Evolutionary conservation across 2,329 filamentous ascomycete species (phyloP).

Genomic region (Geosmithia flava): DNA sequence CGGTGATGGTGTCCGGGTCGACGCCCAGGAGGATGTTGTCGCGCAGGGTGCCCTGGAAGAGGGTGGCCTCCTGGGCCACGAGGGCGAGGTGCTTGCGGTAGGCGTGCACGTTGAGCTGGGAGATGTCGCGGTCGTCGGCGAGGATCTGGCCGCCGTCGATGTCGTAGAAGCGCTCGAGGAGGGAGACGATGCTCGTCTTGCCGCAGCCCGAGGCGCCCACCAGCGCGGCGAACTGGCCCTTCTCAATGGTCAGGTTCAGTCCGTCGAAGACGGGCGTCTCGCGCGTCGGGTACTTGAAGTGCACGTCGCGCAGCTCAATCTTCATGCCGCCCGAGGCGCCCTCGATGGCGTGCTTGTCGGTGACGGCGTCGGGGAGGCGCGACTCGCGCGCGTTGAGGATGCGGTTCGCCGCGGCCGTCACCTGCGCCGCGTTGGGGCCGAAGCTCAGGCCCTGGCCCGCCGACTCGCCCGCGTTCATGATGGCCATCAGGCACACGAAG

Average conservation of each 20-base stretch:
- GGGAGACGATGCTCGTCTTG: slow-evolving; percentile 58
- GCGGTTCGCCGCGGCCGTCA: slow-evolving; percentile 44
- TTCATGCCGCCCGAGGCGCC: slow-evolving; percentile 35
- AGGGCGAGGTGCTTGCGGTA: slow-evolving; percentile 57
- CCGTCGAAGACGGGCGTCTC: slow-evolving; percentile 44
- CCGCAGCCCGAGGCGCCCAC: slow-evolving; percentile 61
- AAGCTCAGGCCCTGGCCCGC: slow-evolving; percentile 58
- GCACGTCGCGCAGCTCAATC: slow-evolving; percentile 42
- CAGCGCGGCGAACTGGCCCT: slow-evolving; percentile 58
- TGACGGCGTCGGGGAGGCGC: slow-evolving; percentile 24
- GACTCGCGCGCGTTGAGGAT: slow-evolving; percentile 40
- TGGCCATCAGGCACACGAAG: slow-evolving; percentile 50
- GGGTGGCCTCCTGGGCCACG: slow-evolving; percentile 62
- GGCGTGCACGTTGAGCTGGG: slow-evolving; percentile 41
- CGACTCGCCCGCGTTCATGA: slow-evolving; percentile 54
- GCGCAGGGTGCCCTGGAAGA: slow-evolving; percentile 57
- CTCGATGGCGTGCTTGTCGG: slow-evolving; percentile 30
- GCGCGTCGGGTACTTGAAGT: slow-evolving; percentile 49
- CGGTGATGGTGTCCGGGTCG: slow-evolving; percentile 32
- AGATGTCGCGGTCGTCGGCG: slow-evolving; percentile 49
- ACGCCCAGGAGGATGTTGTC: slow-evolving; percentile 62
- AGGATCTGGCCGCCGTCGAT: slow-evolving; percentile 50
- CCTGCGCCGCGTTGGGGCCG: slow-evolving; percentile 50
- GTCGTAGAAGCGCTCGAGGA: slow-evolving; percentile 60
- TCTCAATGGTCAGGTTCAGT: slow-evolving; percentile 51